Evolutionary conservation across 2,329 filamentous ascomycete species (phyloP).

Genomic region (Alternaria sp.): DNA sequence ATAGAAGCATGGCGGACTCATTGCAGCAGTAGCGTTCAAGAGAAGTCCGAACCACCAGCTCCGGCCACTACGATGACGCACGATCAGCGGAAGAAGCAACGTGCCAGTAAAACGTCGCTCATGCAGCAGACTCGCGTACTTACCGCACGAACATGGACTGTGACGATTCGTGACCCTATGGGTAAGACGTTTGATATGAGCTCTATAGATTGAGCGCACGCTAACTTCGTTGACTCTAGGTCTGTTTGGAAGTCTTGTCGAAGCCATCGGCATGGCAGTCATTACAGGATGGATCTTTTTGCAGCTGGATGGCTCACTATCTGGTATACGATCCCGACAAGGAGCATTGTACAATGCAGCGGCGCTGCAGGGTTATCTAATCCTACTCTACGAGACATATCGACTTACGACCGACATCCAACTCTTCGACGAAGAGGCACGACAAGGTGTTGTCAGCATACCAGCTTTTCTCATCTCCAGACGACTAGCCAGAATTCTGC

Average conservation of each 20-base stretch:
- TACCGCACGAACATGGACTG: conserved; percentile 71
- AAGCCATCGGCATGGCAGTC: conserved; percentile 73
- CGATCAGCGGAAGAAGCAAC: conserved; percentile 15
- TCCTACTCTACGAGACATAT: conserved; percentile 78
- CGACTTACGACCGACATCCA: conserved; percentile 76
- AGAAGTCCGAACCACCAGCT: conserved; percentile 17
- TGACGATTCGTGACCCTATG: conserved; percentile 78
- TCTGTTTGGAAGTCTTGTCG: conserved; percentile 71
- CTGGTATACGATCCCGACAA: conserved; percentile 75
- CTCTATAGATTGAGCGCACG: not conserved
- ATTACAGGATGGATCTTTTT: conserved; percentile 77
- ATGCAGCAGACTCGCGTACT: conserved; percentile 69
- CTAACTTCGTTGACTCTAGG: not conserved
- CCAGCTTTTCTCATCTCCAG: conserved; percentile 74
- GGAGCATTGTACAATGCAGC: conserved; percentile 75
- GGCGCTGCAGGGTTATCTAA: conserved; percentile 76
- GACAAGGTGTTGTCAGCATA: conserved; percentile 74
- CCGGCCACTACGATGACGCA: conserved; percentile 1
- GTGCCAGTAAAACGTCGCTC: conserved; percentile 61
- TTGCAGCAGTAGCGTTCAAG: conserved; percentile 12
- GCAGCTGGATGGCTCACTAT: conserved; percentile 67
- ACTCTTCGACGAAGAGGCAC: conserved; percentile 76
- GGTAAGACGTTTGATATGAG: conserved; percentile 48
- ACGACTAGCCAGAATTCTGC: conserved; percentile 69
- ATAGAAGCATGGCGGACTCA: conserved; percentile 64